These are phyloP conservation scores for Yamadazyma taylorii DNA, from an alignment of 1,139 yeast genomes.

Conservation along the genomic window DNA sequence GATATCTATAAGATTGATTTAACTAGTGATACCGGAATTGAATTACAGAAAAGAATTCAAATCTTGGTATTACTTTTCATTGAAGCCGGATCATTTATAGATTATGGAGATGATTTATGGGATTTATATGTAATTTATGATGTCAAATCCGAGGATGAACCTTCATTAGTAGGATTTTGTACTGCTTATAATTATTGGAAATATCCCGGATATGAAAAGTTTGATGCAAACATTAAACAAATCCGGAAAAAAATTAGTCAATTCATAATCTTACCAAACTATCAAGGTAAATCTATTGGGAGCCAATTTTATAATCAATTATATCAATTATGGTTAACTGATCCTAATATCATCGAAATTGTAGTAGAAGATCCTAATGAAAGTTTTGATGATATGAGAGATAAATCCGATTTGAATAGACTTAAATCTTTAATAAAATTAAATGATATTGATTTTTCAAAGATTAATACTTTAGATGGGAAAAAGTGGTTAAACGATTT, in stretches of 20 bases:
- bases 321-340: slow-evolving; percentile 53
- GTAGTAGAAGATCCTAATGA: slow-evolving; percentile 97
- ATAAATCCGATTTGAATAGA: slow-evolving; percentile 70
- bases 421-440: slow-evolving; percentile 26
- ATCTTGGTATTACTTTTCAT: slow-evolving; percentile 79
- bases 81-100: slow-evolving; percentile 93
- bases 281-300: slow-evolving; percentile 73
- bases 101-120: slow-evolving; percentile 75
- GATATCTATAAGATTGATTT: slow-evolving; percentile 44
- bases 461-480: slow-evolving; percentile 15
- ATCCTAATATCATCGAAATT: slow-evolving; percentile 61
- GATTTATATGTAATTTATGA: slow-evolving; percentile 54
- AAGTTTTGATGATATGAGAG: slow-evolving; percentile 87
- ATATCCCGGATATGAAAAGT: slow-evolving; percentile 56
- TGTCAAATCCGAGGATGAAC: slow-evolving; percentile 34
- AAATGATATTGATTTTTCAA: slow-evolving; percentile 21
- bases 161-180: slow-evolving; percentile 68
- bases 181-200: slow-evolving; percentile 87
- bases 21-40: slow-evolving; percentile 39
- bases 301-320: slow-evolving; percentile 59
- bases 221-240: slow-evolving; percentile 49
- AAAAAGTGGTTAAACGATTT: slow-evolving; percentile 44
- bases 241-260: slow-evolving; percentile 83
- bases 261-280: slow-evolving; percentile 79
- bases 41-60: slow-evolving; percentile 70